Evolutionary conservation across 192 early-diverging fungal genomes (phyloP).

Genomic region (Phlyctochytrium bullatum): DNA sequence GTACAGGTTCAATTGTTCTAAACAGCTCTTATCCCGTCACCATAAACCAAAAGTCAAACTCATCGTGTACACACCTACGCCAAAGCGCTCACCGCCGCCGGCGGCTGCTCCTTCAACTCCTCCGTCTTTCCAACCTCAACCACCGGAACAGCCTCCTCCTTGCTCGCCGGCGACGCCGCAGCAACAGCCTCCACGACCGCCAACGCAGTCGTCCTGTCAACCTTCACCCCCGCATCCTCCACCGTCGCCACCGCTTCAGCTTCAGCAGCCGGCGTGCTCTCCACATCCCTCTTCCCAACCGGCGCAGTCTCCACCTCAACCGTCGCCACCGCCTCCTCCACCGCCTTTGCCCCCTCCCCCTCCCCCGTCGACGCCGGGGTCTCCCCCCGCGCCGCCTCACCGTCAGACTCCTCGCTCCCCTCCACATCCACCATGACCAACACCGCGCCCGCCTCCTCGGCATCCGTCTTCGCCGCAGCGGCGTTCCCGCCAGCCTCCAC

Average conservation of each 20-base stretch:
- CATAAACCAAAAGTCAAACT: too few species aligned
- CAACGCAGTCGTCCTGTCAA: not conserved
- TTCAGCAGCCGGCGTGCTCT: not conserved
- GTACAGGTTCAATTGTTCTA: too few species aligned
- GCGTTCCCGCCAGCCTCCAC: not conserved
- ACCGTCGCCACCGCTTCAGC: not conserved
- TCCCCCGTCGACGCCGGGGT: not conserved
- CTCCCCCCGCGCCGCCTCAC: not conserved
- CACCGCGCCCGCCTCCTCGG: not conserved
- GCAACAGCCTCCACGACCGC: not conserved
- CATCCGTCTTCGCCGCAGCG: not conserved
- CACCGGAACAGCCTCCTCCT: not conserved
- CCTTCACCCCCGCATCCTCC: conserved; percentile 1
- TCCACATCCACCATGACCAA: not conserved
- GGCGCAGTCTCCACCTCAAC: not conserved
- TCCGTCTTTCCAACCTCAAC: not conserved
- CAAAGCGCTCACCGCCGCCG: not conserved
- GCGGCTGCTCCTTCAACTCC: not conserved
- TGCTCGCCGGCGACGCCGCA: not conserved
- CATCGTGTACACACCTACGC: too few species aligned
- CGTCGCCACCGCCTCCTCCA: not conserved
- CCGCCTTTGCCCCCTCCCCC: not conserved
- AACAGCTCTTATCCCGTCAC: too few species aligned
- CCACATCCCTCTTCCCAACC: not conserved
- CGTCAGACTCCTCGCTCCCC: not conserved